A percentile compares a stretch with the other conserved stretches of the same genome.
Conservation (phyloP, 371 early-diverging fungal genomes). For the Parasitella parasitica region DNA sequence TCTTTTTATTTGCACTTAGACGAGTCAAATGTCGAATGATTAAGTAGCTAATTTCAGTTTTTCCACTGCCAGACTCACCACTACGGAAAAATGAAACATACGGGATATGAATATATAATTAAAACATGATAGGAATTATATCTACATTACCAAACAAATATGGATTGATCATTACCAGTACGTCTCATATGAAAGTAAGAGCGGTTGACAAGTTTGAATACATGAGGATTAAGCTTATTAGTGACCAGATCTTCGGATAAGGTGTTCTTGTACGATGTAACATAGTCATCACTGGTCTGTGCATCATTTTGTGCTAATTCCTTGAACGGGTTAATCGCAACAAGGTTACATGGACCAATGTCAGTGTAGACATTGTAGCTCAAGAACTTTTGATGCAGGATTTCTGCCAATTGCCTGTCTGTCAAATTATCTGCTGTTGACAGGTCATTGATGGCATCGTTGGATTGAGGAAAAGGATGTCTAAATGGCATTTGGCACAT, state of each 20-base stretch:
- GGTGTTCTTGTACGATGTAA: constrained; percentile 61
- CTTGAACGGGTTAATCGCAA: constrained; percentile 56
- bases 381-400: constrained; percentile 11
- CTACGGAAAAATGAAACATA: constrained; percentile 35
- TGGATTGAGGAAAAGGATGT: background rate
- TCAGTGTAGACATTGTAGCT: constrained; percentile 54
- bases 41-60: constrained; percentile 64
- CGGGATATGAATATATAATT: background rate
- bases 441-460: background rate
- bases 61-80: constrained; percentile 84
- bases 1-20: constrained; percentile 69
- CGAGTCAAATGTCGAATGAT: constrained; percentile 65
- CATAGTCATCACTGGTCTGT: constrained; percentile 63
- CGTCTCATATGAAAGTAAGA: constrained; percentile 74
- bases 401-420: background rate
- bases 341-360: constrained; percentile 53
- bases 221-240: constrained; percentile 64
- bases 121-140: background rate
- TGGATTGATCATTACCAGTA: constrained; percentile 75
- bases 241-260: constrained; percentile 30
- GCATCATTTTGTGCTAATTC: constrained; percentile 49
- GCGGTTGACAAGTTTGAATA: constrained; percentile 67
- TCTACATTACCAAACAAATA: constrained; percentile 53
- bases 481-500: background rate
- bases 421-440: background rate